phyloP scores from a whole-genome alignment of 2,329 filamentous ascomycete genomes.

The Exophiala spinifera region DNA sequence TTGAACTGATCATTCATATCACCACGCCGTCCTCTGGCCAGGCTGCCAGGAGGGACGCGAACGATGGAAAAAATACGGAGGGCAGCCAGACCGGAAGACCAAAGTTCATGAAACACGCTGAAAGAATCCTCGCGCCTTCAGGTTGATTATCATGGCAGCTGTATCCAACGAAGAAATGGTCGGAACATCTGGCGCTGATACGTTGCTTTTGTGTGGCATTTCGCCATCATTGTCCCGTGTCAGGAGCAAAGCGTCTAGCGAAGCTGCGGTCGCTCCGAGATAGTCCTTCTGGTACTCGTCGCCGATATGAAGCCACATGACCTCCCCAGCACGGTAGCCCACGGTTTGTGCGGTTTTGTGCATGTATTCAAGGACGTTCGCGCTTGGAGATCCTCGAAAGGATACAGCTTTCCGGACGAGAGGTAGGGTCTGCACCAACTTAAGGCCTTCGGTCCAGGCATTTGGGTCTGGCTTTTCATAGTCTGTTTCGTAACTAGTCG shows the following conservation, averaged over 20 bases:
- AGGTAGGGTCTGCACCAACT: constrained; percentile 4
- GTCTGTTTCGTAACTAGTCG: constrained; percentile 47
- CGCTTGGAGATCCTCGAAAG: constrained; percentile 5
- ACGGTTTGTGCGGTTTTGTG: neutral
- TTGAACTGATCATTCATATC: no score
- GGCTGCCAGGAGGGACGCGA: no score
- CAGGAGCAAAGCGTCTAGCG: constrained; percentile 39
- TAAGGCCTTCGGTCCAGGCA: constrained; percentile 41
- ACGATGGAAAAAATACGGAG: no score
- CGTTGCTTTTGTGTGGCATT: neutral
- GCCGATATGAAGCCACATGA: constrained; percentile 40
- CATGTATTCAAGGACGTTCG: constrained; percentile 11
- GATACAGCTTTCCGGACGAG: constrained; percentile 3
- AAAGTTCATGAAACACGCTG: neutral
- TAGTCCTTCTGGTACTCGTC: constrained; percentile 46
- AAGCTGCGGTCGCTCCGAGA: constrained; percentile 36
- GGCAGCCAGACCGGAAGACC: no score
- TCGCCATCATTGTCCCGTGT: constrained; percentile 25
- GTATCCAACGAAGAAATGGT: constrained; percentile 19
- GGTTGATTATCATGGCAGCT: constrained; percentile 20
- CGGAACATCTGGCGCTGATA: constrained; percentile 2
- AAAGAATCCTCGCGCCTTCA: constrained; percentile 19
- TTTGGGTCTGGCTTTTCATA: constrained; percentile 42
- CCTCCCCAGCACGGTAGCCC: constrained; percentile 3
- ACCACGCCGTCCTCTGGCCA: no score